Evolutionary conservation across 345 rosid genomes (phyloP).

Genomic region (sweet orange (Citrus sinensis)): DNA sequence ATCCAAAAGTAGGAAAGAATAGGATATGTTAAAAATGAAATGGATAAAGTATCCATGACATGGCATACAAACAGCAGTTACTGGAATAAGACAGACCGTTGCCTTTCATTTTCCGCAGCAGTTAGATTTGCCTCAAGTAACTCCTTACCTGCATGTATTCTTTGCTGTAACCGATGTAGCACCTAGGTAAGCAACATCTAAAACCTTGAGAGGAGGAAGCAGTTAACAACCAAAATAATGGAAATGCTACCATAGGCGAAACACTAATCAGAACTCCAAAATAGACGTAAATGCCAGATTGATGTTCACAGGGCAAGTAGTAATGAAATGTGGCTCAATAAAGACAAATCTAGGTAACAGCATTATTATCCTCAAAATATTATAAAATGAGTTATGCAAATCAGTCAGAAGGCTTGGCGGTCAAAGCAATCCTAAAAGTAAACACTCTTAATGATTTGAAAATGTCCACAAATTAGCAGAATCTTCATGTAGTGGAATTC

Average conservation of each 20-base stretch:
- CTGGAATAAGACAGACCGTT: slow-evolving; percentile 41
- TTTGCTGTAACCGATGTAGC: slow-evolving; percentile 43
- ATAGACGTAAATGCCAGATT: not conserved
- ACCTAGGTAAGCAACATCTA: slow-evolving; percentile 1
- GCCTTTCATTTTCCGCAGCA: slow-evolving; percentile 72
- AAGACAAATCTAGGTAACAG: not conserved
- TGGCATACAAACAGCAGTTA: not conserved
- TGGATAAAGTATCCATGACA: not conserved
- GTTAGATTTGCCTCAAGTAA: slow-evolving; percentile 47
- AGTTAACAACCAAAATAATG: not conserved
- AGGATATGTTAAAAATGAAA: not conserved
- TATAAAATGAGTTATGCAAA: not conserved
- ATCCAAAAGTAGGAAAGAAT: slow-evolving; percentile 12
- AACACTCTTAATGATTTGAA: not conserved
- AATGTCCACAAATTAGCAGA: not conserved
- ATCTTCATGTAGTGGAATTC: not conserved
- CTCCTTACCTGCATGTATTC: slow-evolving; percentile 70
- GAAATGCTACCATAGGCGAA: not conserved
- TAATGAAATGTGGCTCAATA: not conserved
- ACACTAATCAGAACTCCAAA: not conserved
- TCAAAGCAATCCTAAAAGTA: not conserved
- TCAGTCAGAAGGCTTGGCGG: not conserved
- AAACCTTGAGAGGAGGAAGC: not conserved
- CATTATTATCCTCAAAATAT: not conserved
- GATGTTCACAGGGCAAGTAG: not conserved